Base-by-base conservation (phyloP, 2,329 filamentous ascomycete genomes). In the Neocucurbitaria cava region DNA sequence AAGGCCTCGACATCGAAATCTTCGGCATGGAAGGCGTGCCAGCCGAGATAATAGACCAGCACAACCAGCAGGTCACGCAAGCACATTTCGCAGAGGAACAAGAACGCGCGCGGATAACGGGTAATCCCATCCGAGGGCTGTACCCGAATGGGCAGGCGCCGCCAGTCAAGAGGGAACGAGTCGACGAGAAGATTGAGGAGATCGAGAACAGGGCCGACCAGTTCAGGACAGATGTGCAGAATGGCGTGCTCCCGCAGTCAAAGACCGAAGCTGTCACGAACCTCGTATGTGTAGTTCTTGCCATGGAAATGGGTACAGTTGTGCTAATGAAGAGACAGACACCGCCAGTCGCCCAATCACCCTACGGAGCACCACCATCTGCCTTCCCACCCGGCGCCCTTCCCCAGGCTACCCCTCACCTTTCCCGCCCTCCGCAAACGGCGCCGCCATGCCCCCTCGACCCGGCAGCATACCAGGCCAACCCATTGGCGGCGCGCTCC, bases 11-110 rank as follows among this genome's bases (percentile, higher is more conserved):
- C 56, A 87, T 96, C 56, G 95, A 99, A 78, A 97, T 99, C 70
- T 99, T 98, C 74, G 95, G 94, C 70, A 97, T 97, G 91, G 92
- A 97, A 76, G 95, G 95, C 71, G 91, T 98, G 33, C 95, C 95
- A 2, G 89, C 92, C 54, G 91, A 96, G 53, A 85, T 96, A 58
- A 80, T 91, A 53, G 85, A 91, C 68, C 86, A 90, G 70, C 93
- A 97, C 81, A 89, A 91, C 72, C 90, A 95, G 77, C 87, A 91
- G 68, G 91, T 98, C 72, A 87, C 92, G 60, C 86, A 91, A 66
- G 89, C 90, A 76, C 96, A 89, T 77, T 94, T 96, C 76, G 88
- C 92, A 73, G 88, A 88, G 23, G 91, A 96, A 76, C 89, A 90
- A 54, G 91, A 96, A 68, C 86, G 92, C 54, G 88, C 90, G 63